Evolutionary conservation across 441 rosid species (phyloP).

Genomic region (Erysimum pusillum): DNA sequence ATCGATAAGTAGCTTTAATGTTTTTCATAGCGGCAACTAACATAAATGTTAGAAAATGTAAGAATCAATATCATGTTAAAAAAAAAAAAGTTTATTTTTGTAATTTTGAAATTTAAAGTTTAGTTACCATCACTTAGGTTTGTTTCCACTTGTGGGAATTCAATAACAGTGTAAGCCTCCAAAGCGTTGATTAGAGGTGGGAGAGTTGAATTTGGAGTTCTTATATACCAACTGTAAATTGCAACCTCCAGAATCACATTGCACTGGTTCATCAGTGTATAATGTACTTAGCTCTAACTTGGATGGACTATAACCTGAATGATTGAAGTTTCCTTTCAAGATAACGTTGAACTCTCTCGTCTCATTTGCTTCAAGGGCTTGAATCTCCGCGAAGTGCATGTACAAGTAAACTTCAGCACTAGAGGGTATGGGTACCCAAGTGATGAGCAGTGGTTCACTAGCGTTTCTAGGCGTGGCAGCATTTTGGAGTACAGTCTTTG

Average conservation of each 20-base stretch:
- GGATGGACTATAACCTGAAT: not conserved
- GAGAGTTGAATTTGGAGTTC: slow-evolving; percentile 27
- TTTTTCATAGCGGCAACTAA: slow-evolving; percentile 24
- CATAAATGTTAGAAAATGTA: not conserved
- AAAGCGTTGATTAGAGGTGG: slow-evolving; percentile 36
- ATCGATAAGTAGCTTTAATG: slow-evolving; percentile 18
- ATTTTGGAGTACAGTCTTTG: slow-evolving; percentile 29
- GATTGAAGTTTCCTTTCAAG: slow-evolving; percentile 6
- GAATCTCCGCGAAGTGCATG: slow-evolving; percentile 47
- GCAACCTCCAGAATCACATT: slow-evolving; percentile 24
- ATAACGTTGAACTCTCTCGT: slow-evolving; percentile 11
- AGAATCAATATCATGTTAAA: not conserved
- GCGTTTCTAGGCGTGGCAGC: slow-evolving; percentile 30
- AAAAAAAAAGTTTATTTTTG: not conserved
- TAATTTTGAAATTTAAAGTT: too few relatives aligned
- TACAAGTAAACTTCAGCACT: slow-evolving; percentile 23
- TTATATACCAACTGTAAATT: slow-evolving; percentile 11
- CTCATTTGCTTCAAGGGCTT: slow-evolving; percentile 26
- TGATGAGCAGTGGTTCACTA: not conserved
- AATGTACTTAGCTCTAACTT: not conserved
- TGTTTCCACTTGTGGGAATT: slow-evolving; percentile 20
- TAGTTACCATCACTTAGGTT: slow-evolving; percentile 26
- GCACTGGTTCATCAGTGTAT: not conserved
- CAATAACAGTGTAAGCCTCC: slow-evolving; percentile 24
- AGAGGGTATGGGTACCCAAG: not conserved